A percentile compares a stretch with the other conserved stretches of the same genome.
These are phyloP conservation scores for Ochetophila trinervis DNA, from an alignment of 306 rosid species.

Conservation along the genomic window DNA sequence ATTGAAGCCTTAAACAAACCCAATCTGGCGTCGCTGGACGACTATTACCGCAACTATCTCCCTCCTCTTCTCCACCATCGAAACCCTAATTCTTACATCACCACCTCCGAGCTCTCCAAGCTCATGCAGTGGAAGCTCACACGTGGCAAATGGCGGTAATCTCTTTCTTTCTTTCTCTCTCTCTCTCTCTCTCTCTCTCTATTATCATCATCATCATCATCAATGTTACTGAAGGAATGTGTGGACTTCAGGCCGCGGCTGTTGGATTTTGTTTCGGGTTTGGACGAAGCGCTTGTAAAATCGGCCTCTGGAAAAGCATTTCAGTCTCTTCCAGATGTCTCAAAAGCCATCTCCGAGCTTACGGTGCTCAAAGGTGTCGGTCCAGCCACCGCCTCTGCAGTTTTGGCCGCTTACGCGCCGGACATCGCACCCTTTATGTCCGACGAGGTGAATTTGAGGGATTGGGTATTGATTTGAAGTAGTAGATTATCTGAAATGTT, in stretches of 20 bases:
- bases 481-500: not conserved
- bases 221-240: not conserved
- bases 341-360: conserved; percentile 68
- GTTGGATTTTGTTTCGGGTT: conserved; percentile 69
- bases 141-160: conserved; percentile 88
- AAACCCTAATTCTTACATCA: conserved; percentile 79
- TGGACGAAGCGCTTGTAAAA: conserved; percentile 59
- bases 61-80: conserved; percentile 61
- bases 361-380: conserved; percentile 78
- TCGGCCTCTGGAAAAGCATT: conserved; percentile 64
- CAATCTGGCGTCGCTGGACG: conserved; percentile 54
- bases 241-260: conserved; percentile 67
- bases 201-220: not conserved
- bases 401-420: conserved; percentile 73
- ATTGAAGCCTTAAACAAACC: conserved; percentile 56
- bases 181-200: not conserved
- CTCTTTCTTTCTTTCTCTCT: not conserved
- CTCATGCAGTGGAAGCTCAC: conserved; percentile 96
- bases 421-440: conserved; percentile 83
- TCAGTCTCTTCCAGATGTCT: conserved; percentile 60
- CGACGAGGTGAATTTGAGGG: conserved; percentile 56
- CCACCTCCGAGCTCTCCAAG: conserved; percentile 62
- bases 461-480: not conserved
- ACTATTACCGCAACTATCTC: conserved; percentile 59
- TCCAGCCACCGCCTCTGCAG: conserved; percentile 87